Base-by-base conservation (phyloP, 192 early-diverging fungal species). In the Entomortierella parvispora region DNA sequence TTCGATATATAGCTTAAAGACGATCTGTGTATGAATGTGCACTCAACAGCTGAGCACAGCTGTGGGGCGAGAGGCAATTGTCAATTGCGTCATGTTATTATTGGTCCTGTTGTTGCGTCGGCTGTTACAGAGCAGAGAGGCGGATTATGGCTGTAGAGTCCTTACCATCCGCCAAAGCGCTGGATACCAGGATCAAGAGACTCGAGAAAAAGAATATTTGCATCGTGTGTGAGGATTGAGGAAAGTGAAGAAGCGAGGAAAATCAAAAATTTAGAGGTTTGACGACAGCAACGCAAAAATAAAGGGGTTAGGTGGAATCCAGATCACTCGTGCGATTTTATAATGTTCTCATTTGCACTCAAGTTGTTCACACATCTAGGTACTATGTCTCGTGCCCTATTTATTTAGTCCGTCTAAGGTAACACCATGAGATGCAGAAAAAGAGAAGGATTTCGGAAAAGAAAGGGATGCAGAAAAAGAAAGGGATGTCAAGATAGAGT, bases 181-280 rank as follows among this genome's bases (percentile, higher is more conserved):
- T 50, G 48, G 48, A 50, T 50, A 50, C 48, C 48, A 50, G 48
- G 48, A 50, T 8, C 48, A 50, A 50, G n/a, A 50, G 48, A 50
- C 48, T 50, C 48, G 48, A 50, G 22, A 50, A 22, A 22, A 22
- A 22, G 15, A 50, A 22, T 15, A 50, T 50, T 1, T 23, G 48
- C 48, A 50, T 50, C 7, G 48, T 7, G 1, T 50, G 48, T 50
- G 48, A 40, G 37, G 37, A 40, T 40, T 40, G 5, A 9, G 37
- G 37, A 10, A 50, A 50, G 10, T n/a, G 22, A 50, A 50, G 7
- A 10, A 50, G 48, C 20, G 18, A 22, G 25, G 20, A 23, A 23
- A 25, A 50, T 22, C 25, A 50, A 50, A 50, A 50, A 22, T 50
- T 22, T 10, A 50, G 48, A 50, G 48, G 48, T 25, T 8, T 5